A percentile compares a stretch with the other conserved stretches of the same genome.
Evolutionary conservation across 768 basidiomycete species (phyloP).

Genomic region (Grammothele lineata): DNA sequence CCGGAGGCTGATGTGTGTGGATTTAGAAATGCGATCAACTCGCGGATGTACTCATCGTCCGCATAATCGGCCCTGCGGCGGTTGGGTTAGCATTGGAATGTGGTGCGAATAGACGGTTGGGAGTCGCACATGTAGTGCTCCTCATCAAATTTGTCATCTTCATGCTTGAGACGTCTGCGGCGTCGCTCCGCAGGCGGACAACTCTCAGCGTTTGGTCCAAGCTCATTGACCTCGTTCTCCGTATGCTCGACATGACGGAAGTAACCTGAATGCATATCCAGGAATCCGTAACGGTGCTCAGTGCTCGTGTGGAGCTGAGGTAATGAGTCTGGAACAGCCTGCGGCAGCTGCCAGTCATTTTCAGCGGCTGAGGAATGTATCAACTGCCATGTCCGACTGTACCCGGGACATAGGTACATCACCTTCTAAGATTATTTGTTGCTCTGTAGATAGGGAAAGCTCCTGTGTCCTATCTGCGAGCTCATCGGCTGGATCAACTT

Average conservation of each 20-base stretch:
- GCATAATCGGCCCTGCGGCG: constrained; percentile 69
- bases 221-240: constrained; percentile 81
- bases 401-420: background rate
- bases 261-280: constrained; percentile 71
- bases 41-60: constrained; percentile 72
- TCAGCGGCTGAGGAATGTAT: constrained; percentile 50
- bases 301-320: constrained; percentile 36
- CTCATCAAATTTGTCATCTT: constrained; percentile 77
- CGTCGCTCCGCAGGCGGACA: constrained; percentile 49
- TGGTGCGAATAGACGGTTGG: too few relatives aligned
- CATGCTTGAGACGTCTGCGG: constrained; percentile 49
- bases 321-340: constrained; percentile 45
- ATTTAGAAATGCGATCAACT: constrained; percentile 63
- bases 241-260: constrained; percentile 67
- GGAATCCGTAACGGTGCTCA: constrained; percentile 67
- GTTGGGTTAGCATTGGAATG: background rate
- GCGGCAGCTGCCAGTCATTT: constrained; percentile 78
- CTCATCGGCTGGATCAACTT: constrained; percentile 31
- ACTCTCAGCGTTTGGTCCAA: constrained; percentile 63
- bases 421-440: constrained; percentile 55
- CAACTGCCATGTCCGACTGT: too few relatives aligned
- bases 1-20: constrained; percentile 38
- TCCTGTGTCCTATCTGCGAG: constrained; percentile 39
- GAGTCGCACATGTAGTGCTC: constrained; percentile 72
- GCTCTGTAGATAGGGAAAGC: constrained; percentile 41